These are phyloP conservation scores for Amorphotheca resinae DNA, from an alignment of 495 filamentous ascomycete genomes.

Conservation along the genomic window DNA sequence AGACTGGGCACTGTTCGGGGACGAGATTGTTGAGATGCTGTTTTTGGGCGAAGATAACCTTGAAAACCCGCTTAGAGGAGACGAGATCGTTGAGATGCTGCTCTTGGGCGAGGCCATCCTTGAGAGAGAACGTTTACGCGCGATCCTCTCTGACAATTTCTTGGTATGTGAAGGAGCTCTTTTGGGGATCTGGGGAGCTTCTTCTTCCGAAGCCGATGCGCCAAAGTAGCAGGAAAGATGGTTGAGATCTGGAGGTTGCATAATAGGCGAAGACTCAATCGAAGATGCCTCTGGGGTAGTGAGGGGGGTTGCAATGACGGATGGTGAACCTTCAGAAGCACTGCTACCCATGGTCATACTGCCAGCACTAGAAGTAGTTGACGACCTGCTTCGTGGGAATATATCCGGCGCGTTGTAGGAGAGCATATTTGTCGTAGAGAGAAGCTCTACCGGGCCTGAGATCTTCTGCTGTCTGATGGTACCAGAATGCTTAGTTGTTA, in stretches of 20 bases:
- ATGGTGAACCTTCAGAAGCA: constrained; percentile 30
- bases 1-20: not conserved
- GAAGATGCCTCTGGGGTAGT: constrained; percentile 69
- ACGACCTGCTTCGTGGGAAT: constrained; percentile 30
- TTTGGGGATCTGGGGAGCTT: constrained; percentile 55
- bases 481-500: constrained; percentile 29
- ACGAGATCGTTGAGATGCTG: constrained; percentile 15
- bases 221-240: constrained; percentile 75
- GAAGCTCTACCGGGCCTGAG: constrained; percentile 70
- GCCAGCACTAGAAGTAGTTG: constrained; percentile 36
- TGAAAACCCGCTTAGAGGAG: constrained; percentile 20
- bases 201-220: constrained; percentile 21
- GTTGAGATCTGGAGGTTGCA: constrained; percentile 47
- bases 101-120: constrained; percentile 34
- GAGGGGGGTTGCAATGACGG: constrained; percentile 42
- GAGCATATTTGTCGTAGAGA: constrained; percentile 93
- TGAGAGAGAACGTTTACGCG: constrained; percentile 51
- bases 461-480: constrained; percentile 52
- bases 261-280: constrained; percentile 38
- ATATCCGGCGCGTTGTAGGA: constrained; percentile 85
- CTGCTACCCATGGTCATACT: constrained; percentile 25
- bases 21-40: not conserved
- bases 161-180: constrained; percentile 78
- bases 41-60: not conserved
- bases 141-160: constrained; percentile 41